Conservation (phyloP, 371 early-diverging fungal genomes). For the Rhizomucor pusillus region DNA sequence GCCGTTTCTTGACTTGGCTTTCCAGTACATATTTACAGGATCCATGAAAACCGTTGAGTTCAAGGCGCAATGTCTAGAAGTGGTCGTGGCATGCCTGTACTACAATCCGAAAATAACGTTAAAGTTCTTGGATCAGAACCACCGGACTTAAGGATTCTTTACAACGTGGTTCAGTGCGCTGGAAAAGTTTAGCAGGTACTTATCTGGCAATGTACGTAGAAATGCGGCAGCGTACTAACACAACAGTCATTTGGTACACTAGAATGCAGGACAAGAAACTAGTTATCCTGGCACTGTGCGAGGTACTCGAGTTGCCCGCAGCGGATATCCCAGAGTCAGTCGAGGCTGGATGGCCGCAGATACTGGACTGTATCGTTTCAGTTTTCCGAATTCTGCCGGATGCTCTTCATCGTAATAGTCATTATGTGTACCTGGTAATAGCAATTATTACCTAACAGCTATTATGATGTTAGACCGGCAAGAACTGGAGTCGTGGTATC, state of each 20-base stretch:
- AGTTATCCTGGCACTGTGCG: slow-evolving; percentile 71
- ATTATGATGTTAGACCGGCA: too few species aligned
- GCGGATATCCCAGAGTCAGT: slow-evolving; percentile 66
- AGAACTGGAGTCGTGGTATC: too few species aligned
- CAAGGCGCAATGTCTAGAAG: slow-evolving; percentile 56
- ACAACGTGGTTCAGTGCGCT: slow-evolving; percentile 70
- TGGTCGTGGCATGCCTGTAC: slow-evolving; percentile 74
- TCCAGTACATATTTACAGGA: slow-evolving; percentile 58
- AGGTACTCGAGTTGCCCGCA: slow-evolving; percentile 64
- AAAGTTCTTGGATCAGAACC: slow-evolving; percentile 66
- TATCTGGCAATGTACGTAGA: too few species aligned
- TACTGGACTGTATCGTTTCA: slow-evolving; percentile 62
- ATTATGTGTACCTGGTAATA: background rate
- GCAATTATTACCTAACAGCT: background rate
- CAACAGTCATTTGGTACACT: too few species aligned
- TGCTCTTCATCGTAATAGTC: slow-evolving; percentile 70
- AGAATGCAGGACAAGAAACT: slow-evolving; percentile 92
- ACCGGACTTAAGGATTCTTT: slow-evolving; percentile 75
- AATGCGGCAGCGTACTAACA: too few species aligned
- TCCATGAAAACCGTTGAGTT: slow-evolving; percentile 50
- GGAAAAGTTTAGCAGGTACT: slow-evolving; percentile 50
- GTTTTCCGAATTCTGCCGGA: slow-evolving; percentile 75
- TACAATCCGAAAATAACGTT: slow-evolving; percentile 79
- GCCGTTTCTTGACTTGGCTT: slow-evolving; percentile 60
- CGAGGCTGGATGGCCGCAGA: slow-evolving; percentile 64